Base-by-base conservation (phyloP, 192 early-diverging fungal genomes). In the Spizellomyces punctatus region DNA sequence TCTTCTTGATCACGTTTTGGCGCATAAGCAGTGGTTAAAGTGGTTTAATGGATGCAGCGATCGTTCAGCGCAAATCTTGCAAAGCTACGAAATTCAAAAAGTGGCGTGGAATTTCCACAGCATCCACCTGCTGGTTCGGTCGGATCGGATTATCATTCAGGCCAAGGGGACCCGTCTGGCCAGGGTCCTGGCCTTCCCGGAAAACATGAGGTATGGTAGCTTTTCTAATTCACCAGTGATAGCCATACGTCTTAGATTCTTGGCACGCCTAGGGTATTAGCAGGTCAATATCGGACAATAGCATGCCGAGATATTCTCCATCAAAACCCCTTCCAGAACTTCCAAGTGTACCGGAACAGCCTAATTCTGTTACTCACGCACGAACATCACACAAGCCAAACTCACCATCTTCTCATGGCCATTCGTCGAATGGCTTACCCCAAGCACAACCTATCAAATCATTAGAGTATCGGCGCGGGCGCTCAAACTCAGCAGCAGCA, bases 1-100 rank as follows among this genome's bases (percentile, higher is more conserved):
- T 36, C 27, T 36, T 36, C 27, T 36, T 36, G 27, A 36, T 36
- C 27, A 2, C 27, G 27, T 36, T 36, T 36, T 36, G 0, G 27
- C 27, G 27, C 27, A 3, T 36, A 36, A 36, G 27, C 27, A 36
- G 27, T 36, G 27, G 3, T 36, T 36, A 3, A 36, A 36, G 27
- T 36, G 3, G 27, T 36, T 36, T 36, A 36, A 36, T 36, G 27
- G 27, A 36, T 57, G 17, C 55, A 68, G 66, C 27, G 58, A n/a
- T 70, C 68, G 8, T 46, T 70, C 58, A 61, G 68, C 47, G 55
- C 42, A 9, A 70, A 70, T 46, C 2, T 70, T 61, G 68, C 68
- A 9, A 70, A 70, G 27, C 46, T 70, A 47, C 68, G 68, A 6
- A 42, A 56, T 8, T 61, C 68, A 4, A 27, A 59, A 42, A 58